Conservation (phyloP, 345 rosid genomes). For the Capsella bursapastoris region DNA sequence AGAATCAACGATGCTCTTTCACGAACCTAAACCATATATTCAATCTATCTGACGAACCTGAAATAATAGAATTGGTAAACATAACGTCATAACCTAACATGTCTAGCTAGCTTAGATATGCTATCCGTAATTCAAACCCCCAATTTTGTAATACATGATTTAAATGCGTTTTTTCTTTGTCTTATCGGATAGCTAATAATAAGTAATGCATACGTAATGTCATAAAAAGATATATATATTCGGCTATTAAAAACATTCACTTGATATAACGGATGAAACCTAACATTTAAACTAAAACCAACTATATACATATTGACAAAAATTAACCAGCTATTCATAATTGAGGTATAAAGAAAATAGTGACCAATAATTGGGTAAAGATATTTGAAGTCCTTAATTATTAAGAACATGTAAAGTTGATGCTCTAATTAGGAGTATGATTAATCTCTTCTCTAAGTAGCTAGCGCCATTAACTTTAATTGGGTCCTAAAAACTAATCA, state of each 20-base stretch:
- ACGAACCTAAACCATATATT: not conserved
- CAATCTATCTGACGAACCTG: not conserved
- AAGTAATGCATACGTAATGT: too few relatives aligned
- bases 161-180: not conserved
- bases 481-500: constrained; percentile 35
- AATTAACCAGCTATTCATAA: constrained; percentile 34
- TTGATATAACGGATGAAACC: constrained; percentile 23
- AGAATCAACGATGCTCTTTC: not conserved
- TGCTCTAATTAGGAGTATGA: constrained; percentile 8
- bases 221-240: too few relatives aligned
- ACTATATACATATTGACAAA: constrained; percentile 40
- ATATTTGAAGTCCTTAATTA: constrained; percentile 32
- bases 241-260: not conserved
- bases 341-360: constrained; percentile 31
- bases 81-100: not conserved
- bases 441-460: constrained; percentile 22
- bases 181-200: too few relatives aligned
- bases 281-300: constrained; percentile 29
- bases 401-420: constrained; percentile 40
- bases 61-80: not conserved
- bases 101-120: not conserved
- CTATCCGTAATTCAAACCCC: not conserved
- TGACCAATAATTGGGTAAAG: constrained; percentile 39
- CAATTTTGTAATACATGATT: not conserved
- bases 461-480: constrained; percentile 16